Evolutionary conservation across 352 stramenopile genomes (phyloP), one percentile per base, ranked within the genome.

Genomic region (Pythium vanterpoolii): DNA sequence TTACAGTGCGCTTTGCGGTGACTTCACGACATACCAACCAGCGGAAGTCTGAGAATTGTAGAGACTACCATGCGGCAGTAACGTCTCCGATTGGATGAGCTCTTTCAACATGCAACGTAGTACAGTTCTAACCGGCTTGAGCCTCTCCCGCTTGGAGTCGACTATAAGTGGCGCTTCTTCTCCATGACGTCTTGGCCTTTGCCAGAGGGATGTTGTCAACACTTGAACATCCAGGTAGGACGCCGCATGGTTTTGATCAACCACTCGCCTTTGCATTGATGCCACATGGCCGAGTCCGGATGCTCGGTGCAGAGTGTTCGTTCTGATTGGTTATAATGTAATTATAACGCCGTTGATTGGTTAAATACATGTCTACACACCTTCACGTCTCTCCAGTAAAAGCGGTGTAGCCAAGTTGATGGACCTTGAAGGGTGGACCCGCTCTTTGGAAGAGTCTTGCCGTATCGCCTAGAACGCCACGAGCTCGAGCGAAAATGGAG

Each of bases 371-470:
- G 30, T 40, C 18, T 9, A 40, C 48, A 21, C 48, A 21, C 27
- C 6, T 56, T 16, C 49, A 30, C 49, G 33, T 26, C 49, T 56
- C 47, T 56, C 38, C 49, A 34, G 44, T 42, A 18, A 28, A 30
- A 23, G 21, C 14, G 13, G 21, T 45, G 48, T 56, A 56, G 34
- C 49, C 49, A 56, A 8, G 16, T 46, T 44, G 23, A 30, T n/a
- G 23, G 23, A 56, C 21, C 9, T 56, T 56, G 34, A 48, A 56
- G 14, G 13, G 18, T 3, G 16, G 36, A 56, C 49, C 34, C 49
- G 49, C 49, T 56, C 49, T 56, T 36, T 56, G 21, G 7, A 18
- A 42, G 18, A 18, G 34, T 42, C 34, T 42, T 18, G 18, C 34
- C 34, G n/a, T n/a, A 42, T 16, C 10, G 19, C 34, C 34, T 36